Evolutionary conservation across 1,139 yeast species (phyloP).

Genomic region (Protomyces pachydermus): DNA sequence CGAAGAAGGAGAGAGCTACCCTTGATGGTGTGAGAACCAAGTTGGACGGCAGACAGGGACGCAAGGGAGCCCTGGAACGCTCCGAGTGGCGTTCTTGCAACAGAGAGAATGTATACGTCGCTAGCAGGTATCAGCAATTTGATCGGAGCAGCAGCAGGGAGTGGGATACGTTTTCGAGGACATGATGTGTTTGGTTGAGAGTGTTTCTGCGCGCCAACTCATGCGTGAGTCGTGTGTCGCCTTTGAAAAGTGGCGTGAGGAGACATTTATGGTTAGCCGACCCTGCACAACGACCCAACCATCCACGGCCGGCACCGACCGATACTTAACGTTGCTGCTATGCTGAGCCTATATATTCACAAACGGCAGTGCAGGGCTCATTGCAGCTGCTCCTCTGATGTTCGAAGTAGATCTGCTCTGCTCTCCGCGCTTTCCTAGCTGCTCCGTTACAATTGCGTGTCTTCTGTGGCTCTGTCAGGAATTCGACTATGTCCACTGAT

Average conservation of each 20-base stretch:
- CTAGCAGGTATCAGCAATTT: not conserved
- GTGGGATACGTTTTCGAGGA: not conserved
- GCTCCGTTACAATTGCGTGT: too few relatives aligned
- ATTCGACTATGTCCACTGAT: too few relatives aligned
- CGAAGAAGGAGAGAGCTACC: not conserved
- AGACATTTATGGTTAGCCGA: not conserved
- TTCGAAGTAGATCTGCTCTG: too few relatives aligned
- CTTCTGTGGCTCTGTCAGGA: too few relatives aligned
- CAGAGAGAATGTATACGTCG: conserved; percentile 76
- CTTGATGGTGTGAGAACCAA: conserved; percentile 88
- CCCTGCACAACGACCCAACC: too few relatives aligned
- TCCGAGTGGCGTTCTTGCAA: conserved; percentile 94
- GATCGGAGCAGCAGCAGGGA: not conserved
- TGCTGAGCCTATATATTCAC: too few relatives aligned
- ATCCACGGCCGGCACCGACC: too few relatives aligned
- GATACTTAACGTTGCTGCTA: too few relatives aligned
- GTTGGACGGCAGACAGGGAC: conserved; percentile 69
- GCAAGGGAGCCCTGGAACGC: conserved; percentile 81
- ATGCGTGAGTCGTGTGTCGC: not conserved
- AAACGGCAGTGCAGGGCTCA: too few relatives aligned
- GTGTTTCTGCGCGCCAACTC: not conserved
- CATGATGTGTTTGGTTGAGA: not conserved
- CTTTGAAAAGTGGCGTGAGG: not conserved
- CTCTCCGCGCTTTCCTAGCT: too few relatives aligned
- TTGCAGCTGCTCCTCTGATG: too few relatives aligned